A percentile compares a stretch with the other conserved stretches of the same genome.
Evolutionary conservation across 1,284 basidiomycete genomes (phyloP).

Genomic region (Apiotrichum porosum): DNA sequence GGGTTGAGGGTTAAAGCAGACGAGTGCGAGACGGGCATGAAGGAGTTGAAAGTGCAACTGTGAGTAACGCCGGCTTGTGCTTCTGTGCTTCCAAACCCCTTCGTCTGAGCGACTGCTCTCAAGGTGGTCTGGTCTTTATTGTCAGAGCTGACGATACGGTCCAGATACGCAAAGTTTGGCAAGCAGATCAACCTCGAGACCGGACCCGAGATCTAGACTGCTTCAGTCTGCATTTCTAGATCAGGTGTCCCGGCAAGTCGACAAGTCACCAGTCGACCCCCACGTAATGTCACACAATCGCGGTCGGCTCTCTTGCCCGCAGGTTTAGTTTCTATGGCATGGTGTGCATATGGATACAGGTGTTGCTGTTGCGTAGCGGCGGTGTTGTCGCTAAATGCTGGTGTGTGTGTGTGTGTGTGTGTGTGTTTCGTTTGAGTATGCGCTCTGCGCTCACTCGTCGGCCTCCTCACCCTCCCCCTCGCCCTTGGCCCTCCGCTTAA

Average conservation of each 20-base stretch:
- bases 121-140: neutral
- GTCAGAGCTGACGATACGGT: neutral
- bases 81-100: no score
- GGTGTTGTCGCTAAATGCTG: no score
- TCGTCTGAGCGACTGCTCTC: neutral
- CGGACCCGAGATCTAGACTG: conserved; percentile 21
- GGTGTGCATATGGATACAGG: no score
- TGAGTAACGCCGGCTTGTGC: conserved; percentile 20
- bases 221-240: neutral
- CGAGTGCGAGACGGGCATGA: conserved; percentile 79
- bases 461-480: conserved; percentile 3
- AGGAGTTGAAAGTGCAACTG: conserved; percentile 75
- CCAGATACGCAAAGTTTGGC: conserved; percentile 81
- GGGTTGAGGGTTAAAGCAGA: conserved; percentile 58
- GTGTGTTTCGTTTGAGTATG: no score
- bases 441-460: no score
- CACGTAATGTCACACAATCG: no score
- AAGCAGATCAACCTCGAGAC: conserved; percentile 83
- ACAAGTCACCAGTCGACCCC: no score
- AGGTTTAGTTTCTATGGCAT: no score
- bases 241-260: no score
- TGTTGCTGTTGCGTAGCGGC: no score
- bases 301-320: no score
- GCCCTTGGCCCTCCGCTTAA: conserved; percentile 25
- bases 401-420: neutral